phyloP scores from a whole-genome alignment of 2,329 filamentous ascomycete species.

The Didymella pinodella region DNA sequence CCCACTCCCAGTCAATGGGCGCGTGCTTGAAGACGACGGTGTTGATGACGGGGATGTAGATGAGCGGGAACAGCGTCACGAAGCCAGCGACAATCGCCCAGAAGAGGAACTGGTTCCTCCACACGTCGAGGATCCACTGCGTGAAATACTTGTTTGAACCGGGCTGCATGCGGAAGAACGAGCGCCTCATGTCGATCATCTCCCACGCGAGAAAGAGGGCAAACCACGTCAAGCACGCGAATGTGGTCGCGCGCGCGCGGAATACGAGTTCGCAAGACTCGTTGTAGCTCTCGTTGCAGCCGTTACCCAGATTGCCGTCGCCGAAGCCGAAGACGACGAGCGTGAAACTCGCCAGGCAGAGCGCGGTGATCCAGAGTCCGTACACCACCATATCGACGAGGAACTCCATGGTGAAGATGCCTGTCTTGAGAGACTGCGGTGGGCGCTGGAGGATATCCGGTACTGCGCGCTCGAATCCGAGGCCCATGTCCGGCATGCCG shows the following conservation, averaged over 20 bases:
- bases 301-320: slow-evolving; percentile 42
- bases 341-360: slow-evolving; percentile 44
- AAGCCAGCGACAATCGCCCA: slow-evolving; percentile 55
- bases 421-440: slow-evolving; percentile 64
- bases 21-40: slow-evolving; percentile 70
- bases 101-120: slow-evolving; percentile 73
- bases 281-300: slow-evolving; percentile 48
- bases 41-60: slow-evolving; percentile 74
- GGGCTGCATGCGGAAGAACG: slow-evolving; percentile 78
- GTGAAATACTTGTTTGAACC: slow-evolving; percentile 60
- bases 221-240: slow-evolving; percentile 78
- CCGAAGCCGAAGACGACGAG: slow-evolving; percentile 49
- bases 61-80: slow-evolving; percentile 56
- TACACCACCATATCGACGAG: slow-evolving; percentile 51
- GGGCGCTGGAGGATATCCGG: slow-evolving; percentile 81
- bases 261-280: slow-evolving; percentile 47
- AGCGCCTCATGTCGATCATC: slow-evolving; percentile 74
- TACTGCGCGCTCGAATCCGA: slow-evolving; percentile 79
- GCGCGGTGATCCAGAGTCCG: slow-evolving; percentile 48
- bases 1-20: slow-evolving; percentile 75
- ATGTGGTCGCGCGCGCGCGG: slow-evolving; percentile 72
- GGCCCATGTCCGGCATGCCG: slow-evolving; percentile 79
- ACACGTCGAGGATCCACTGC: slow-evolving; percentile 71
- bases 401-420: slow-evolving; percentile 51
- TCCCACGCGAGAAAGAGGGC: slow-evolving; percentile 81